Base-by-base conservation (phyloP, 2,329 filamentous ascomycete genomes). In the Colletotrichum lindemuthianum region DNA sequence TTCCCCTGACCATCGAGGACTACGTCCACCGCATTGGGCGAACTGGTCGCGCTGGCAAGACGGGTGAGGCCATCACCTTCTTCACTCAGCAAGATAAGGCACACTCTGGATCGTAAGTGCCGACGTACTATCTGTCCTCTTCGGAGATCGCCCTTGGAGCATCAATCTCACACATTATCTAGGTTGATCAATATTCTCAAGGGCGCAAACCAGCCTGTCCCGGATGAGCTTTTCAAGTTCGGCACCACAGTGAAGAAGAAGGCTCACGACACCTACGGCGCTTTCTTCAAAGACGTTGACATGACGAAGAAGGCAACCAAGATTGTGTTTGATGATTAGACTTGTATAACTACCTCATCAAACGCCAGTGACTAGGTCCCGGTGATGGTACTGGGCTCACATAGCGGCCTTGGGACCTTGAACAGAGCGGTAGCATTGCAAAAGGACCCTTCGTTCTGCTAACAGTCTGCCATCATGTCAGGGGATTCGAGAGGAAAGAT, bases 221-320 rank as follows among this genome's bases (percentile, higher is more conserved):
- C 96, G 2, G 93, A 97, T 47, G 91, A 92, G 33, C 82, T 99
- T 41, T 84, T 98, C 76, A 97, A 97, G 80, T 99, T 97, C 71
- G 96, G 96, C 72, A 97, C 93, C 24, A 98, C 95, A 1, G 96
- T 99, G 56, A 99, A 98, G 88, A 97, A 97, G 88, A 98, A 98
- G 93, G 87, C 89, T 52, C 96, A 99, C 80, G 92, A 93, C 73
- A 91, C 92, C 51, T 99, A 98, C 75, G 96, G 96, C 61, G 93
- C 93, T 37, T 98, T 98, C 76, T 97, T 92, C 84, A 97, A 96
- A 79, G 93, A 97, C 71, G 89, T 92, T 8, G 91, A 92, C 71
- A 90, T 90, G 77, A 92, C 86, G 76, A 91, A 95, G 79, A 90
- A 92, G 77, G 90, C 92, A 34, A 96, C 91, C 61, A 97, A 97